These are phyloP conservation scores for Cochlearia excelsa DNA, from an alignment of 345 rosid genomes.

Conservation along the genomic window DNA sequence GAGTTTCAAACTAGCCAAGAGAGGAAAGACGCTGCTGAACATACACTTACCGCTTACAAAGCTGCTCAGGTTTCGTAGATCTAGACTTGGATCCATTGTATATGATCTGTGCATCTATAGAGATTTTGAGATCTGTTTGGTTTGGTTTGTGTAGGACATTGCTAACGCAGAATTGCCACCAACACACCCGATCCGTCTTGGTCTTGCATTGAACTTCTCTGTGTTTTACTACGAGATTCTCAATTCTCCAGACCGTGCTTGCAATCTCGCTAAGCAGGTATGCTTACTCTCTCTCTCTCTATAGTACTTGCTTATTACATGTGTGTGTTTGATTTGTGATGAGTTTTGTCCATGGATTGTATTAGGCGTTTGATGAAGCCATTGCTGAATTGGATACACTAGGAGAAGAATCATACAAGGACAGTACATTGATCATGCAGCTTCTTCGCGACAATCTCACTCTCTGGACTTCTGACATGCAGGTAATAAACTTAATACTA, in stretches of 20 bases:
- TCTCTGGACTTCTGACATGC: constrained; percentile 95
- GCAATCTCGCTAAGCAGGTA: constrained; percentile 92
- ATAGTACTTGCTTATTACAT: no score
- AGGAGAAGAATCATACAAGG: constrained; percentile 96
- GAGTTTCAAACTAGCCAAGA: constrained; percentile 82
- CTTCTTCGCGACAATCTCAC: constrained; percentile 97
- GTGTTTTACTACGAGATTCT: constrained; percentile 90
- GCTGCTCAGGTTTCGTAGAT: constrained; percentile 59
- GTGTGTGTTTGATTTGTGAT: not conserved
- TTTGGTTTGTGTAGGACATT: constrained; percentile 55
- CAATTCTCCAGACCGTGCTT: constrained; percentile 92
- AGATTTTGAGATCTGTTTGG: not conserved
- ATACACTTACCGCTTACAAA: constrained; percentile 80
- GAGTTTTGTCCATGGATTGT: constrained; percentile 1
- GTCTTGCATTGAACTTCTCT: constrained; percentile 84
- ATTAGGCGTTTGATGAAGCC: constrained; percentile 86
- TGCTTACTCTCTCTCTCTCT: not conserved
- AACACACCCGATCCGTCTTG: constrained; percentile 88
- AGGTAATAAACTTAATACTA: constrained; percentile 41
- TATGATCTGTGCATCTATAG: not conserved
- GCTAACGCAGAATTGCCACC: constrained; percentile 82
- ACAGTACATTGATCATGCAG: constrained; percentile 96
- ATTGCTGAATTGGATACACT: constrained; percentile 90
- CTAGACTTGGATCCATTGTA: not conserved
- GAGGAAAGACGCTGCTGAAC: constrained; percentile 86